phyloP scores from a whole-genome alignment of 192 early-diverging fungal species.

The Backusella circina region DNA sequence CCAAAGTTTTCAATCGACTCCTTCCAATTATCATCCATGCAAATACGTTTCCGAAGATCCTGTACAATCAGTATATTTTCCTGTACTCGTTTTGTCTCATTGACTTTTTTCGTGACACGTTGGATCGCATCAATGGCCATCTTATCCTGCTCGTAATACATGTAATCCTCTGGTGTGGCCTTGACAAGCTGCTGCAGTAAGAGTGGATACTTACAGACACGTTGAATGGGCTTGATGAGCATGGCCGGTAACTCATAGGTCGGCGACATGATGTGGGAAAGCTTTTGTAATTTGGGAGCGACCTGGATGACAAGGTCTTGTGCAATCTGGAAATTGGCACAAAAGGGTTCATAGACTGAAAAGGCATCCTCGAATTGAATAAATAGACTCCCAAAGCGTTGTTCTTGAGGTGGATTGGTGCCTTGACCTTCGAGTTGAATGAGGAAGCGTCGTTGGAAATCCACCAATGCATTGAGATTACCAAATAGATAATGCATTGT shows the following conservation, averaged over 20 bases:
- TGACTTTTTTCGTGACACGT: constrained; percentile 82
- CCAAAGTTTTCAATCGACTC: constrained; percentile 71
- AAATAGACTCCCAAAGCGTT: constrained; percentile 88
- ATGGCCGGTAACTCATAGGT: constrained; percentile 84
- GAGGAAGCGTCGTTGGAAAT: constrained; percentile 94
- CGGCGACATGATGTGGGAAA: constrained; percentile 75
- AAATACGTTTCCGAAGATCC: constrained; percentile 76
- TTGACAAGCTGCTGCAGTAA: constrained; percentile 77
- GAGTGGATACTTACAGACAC: constrained; percentile 97
- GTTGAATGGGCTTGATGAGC: constrained; percentile 97
- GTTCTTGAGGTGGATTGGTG: constrained; percentile 66
- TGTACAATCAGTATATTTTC: constrained; percentile 80
- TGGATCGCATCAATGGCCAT: constrained; percentile 79
- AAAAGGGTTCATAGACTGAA: constrained; percentile 89
- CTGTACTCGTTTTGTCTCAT: constrained; percentile 85
- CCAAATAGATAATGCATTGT: constrained; percentile 82
- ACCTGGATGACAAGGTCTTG: constrained; percentile 67
- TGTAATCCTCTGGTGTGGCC: constrained; percentile 53
- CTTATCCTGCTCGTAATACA: constrained; percentile 55
- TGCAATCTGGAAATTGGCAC: constrained; percentile 84
- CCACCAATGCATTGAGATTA: constrained; percentile 88
- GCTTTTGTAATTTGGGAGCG: constrained; percentile 54
- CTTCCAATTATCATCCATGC: constrained; percentile 74
- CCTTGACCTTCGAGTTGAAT: constrained; percentile 82
- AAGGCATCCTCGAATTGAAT: constrained; percentile 75